phyloP scores from a whole-genome alignment of 2,329 filamentous ascomycete species.

The Colletotrichum destructivum region DNA sequence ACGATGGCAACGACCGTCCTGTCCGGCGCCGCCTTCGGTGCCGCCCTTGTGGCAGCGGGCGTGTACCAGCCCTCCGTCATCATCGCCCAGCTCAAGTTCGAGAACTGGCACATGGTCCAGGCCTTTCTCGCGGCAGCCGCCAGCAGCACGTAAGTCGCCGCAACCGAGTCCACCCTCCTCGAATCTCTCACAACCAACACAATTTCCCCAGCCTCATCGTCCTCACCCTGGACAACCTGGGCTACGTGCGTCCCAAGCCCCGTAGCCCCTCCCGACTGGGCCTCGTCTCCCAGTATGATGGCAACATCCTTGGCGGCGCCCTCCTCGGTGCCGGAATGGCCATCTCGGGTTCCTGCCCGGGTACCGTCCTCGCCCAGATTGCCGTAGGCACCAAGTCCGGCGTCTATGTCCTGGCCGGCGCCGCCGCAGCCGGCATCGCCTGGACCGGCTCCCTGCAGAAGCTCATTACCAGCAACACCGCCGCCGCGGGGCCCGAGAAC shows the following conservation, averaged over 20 bases:
- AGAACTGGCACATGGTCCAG: constrained; percentile 77
- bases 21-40: constrained; percentile 73
- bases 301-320: constrained; percentile 75
- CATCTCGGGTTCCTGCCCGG: constrained; percentile 75
- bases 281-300: constrained; percentile 71
- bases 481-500: constrained; percentile 45
- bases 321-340: constrained; percentile 78
- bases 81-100: constrained; percentile 71
- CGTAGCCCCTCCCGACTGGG: constrained; percentile 67
- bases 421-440: constrained; percentile 68
- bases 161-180: neutral
- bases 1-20: constrained; percentile 53
- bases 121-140: constrained; percentile 75
- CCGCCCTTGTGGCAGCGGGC: constrained; percentile 72
- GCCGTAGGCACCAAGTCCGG: constrained; percentile 68
- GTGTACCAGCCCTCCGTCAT: constrained; percentile 74
- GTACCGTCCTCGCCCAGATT: constrained; percentile 74
- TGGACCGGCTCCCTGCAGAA: constrained; percentile 63
- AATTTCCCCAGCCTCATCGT: constrained; percentile 59
- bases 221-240: constrained; percentile 59
- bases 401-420: constrained; percentile 67
- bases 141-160: constrained; percentile 69
- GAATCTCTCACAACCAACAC: constrained; percentile 26
- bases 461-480: constrained; percentile 49
- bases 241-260: constrained; percentile 60